Percentiles rank a stretch among this genome's conserved stretches.
These are phyloP conservation scores for Albugo candida DNA, from an alignment of 352 stramenopile species.

Conservation along the genomic window DNA sequence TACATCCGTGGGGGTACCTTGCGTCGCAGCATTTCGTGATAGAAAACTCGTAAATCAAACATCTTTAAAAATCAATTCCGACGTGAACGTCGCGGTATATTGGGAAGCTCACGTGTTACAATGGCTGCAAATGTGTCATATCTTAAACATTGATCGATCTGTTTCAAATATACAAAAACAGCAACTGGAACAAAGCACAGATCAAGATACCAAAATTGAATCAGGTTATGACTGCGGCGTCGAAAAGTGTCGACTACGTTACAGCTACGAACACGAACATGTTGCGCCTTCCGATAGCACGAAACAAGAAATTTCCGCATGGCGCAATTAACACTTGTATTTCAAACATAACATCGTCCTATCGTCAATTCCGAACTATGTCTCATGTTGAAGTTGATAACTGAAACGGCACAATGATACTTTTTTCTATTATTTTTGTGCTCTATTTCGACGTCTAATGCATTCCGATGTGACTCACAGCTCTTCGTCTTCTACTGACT, in stretches of 20 bases:
- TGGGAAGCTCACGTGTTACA: conserved; percentile 39
- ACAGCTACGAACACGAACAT: conserved; percentile 46
- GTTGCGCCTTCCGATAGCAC: conserved; percentile 33
- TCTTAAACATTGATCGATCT: no score
- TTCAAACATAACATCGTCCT: not conserved
- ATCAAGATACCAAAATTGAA: no score
- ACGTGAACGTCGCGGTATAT: conserved; percentile 12
- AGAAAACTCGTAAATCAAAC: conserved; percentile 27
- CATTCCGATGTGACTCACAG: no score
- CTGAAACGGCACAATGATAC: no score
- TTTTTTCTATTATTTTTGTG: no score
- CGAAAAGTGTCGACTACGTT: conserved; percentile 35
- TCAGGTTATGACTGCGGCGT: conserved; percentile 35
- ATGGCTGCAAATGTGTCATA: conserved; percentile 36
- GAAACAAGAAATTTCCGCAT: conserved; percentile 37
- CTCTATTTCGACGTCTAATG: no score
- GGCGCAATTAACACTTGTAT: conserved; percentile 10
- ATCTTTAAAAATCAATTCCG: conserved; percentile 15
- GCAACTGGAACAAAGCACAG: no score
- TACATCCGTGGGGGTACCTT: conserved; percentile 9
- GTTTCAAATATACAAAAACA: no score
- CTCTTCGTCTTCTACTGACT: conserved; percentile 3
- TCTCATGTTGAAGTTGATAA: no score
- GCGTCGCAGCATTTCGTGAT: conserved; percentile 24
- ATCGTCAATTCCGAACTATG: no score